Evolutionary conservation across 2,329 filamentous ascomycete genomes (phyloP).

Genomic region (Phaeosphaeria sp.): DNA sequence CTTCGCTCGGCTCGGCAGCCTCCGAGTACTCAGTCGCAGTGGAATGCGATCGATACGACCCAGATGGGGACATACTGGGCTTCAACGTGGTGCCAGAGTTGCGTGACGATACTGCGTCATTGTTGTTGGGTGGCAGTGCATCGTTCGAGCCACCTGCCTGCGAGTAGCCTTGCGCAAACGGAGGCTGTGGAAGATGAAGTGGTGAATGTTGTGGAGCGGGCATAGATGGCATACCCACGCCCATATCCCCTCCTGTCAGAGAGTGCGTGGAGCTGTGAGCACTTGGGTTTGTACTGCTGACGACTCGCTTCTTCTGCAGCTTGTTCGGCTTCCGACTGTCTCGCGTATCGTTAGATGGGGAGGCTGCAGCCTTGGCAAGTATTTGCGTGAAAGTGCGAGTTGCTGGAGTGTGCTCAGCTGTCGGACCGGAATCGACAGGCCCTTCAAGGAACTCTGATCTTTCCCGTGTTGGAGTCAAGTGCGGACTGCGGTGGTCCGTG

Average conservation of each 20-base stretch:
- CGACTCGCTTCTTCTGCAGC: conserved; percentile 80
- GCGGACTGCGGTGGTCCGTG: conserved; percentile 27
- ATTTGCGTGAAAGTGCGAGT: conserved; percentile 48
- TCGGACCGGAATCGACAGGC: conserved; percentile 34
- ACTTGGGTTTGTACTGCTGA: conserved; percentile 79
- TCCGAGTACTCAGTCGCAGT: conserved; percentile 81
- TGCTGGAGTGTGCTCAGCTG: conserved; percentile 31
- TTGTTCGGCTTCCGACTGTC: conserved; percentile 78
- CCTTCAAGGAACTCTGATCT: conserved; percentile 43
- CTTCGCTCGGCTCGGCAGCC: conserved; percentile 72
- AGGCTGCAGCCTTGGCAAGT: conserved; percentile 50
- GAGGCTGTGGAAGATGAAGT: conserved; percentile 41
- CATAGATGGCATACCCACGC: conserved; percentile 17
- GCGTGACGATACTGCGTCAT: conserved; percentile 52
- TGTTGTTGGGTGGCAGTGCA: conserved; percentile 24
- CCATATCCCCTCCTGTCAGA: conserved; percentile 54
- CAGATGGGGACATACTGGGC: conserved; percentile 74
- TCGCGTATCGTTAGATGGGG: conserved; percentile 64
- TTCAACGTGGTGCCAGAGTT: conserved; percentile 62
- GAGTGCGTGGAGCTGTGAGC: conserved; percentile 90
- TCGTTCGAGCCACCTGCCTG: conserved; percentile 36
- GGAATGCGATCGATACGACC: conserved; percentile 75
- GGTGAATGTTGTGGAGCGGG: conserved; percentile 35
- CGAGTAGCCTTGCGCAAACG: conserved; percentile 32
- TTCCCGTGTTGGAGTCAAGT: conserved; percentile 38